phyloP scores from a whole-genome alignment of 495 filamentous ascomycete species.

The Pseudomonodictys pantanalensis region DNA sequence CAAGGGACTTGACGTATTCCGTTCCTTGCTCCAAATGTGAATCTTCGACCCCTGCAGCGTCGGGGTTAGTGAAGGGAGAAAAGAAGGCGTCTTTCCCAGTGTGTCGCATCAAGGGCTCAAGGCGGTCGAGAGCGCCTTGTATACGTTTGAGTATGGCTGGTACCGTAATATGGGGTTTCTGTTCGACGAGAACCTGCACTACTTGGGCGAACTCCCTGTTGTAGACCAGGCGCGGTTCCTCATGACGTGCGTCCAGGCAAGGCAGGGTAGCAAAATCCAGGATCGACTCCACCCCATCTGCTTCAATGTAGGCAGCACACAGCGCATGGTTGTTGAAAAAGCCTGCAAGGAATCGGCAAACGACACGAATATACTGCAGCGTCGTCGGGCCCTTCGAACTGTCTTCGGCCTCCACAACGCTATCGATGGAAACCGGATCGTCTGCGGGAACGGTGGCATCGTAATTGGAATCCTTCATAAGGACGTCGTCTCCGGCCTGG shows the following conservation, averaged over 20 bases:
- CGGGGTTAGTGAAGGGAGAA: conserved; percentile 53
- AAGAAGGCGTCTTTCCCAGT: conserved; percentile 61
- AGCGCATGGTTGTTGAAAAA: conserved; percentile 75
- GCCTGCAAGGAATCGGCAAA: conserved; percentile 70
- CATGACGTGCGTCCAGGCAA: conserved; percentile 69
- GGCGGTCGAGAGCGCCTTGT: conserved; percentile 62
- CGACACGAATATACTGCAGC: conserved; percentile 68
- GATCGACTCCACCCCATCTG: conserved; percentile 78
- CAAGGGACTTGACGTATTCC: conserved; percentile 69
- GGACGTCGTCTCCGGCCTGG: conserved; percentile 18
- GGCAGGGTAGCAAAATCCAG: conserved; percentile 78
- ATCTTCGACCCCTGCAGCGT: conserved; percentile 9
- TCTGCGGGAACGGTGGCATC: not conserved
- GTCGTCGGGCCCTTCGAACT: conserved; percentile 52
- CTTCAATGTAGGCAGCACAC: conserved; percentile 70
- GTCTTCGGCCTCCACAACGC: conserved; percentile 40
- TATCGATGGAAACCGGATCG: conserved; percentile 14
- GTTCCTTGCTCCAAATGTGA: conserved; percentile 59
- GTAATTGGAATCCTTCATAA: conserved; percentile 27
- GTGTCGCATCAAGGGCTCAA: conserved; percentile 62
- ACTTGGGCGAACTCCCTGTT: conserved; percentile 66
- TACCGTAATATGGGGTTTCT: conserved; percentile 75
- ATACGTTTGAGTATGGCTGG: conserved; percentile 74
- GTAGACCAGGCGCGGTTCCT: conserved; percentile 56
- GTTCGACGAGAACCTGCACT: conserved; percentile 77